A percentile compares a stretch with the other conserved stretches of the same genome.
Evolutionary conservation across 306 rosid species (phyloP).

Genomic region (Crataegus laevigata): DNA sequence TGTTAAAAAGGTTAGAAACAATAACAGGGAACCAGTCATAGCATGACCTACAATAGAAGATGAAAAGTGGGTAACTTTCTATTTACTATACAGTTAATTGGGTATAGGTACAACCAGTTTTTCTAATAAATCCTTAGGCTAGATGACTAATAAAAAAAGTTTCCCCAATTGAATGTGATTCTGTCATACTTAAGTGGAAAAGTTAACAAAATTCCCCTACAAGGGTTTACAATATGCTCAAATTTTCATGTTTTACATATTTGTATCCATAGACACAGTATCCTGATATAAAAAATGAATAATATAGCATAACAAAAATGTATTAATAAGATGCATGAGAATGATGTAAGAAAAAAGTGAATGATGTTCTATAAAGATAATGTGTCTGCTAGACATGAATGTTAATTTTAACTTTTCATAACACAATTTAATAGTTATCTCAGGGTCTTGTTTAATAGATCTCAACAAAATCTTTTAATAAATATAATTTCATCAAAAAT

Average conservation of each 20-base stretch:
- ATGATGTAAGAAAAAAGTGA: neutral
- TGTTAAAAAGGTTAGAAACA: constrained; percentile 24
- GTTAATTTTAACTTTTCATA: too few species aligned
- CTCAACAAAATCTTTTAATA: neutral
- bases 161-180: neutral
- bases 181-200: neutral
- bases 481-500: neutral
- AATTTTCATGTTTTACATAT: too few species aligned
- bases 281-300: neutral
- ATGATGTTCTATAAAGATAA: neutral
- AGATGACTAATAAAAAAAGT: too few species aligned
- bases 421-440: too few species aligned
- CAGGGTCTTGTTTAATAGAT: neutral
- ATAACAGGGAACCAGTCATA: neutral
- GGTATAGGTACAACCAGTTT: neutral
- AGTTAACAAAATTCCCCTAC: too few species aligned
- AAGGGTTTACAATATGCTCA: too few species aligned
- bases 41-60: neutral
- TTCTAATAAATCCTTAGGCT: neutral
- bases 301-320: neutral
- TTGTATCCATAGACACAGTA: neutral
- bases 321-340: neutral
- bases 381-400: neutral
- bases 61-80: neutral
- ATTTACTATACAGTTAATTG: neutral